These are phyloP conservation scores for Nicotiana sylvestris DNA, from an alignment of 257 asterid genomes.

Conservation along the genomic window DNA sequence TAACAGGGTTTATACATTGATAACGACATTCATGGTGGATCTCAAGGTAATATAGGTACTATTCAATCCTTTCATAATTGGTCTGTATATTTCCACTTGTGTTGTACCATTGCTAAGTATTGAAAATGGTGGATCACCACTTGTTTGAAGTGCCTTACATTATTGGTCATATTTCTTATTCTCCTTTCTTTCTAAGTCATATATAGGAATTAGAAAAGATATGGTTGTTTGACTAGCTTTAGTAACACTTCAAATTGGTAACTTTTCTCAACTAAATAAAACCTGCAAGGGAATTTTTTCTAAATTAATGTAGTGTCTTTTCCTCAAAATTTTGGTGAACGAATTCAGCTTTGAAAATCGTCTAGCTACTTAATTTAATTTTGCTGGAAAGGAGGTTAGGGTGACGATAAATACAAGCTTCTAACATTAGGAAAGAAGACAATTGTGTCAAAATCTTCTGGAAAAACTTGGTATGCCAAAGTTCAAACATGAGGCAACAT, in stretches of 20 bases:
- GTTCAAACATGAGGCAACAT: not conserved
- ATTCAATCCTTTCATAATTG: not conserved
- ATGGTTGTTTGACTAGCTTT: not conserved
- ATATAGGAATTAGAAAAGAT: not conserved
- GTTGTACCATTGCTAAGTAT: not conserved
- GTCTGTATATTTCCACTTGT: not conserved
- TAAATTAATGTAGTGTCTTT: no score
- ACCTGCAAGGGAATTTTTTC: no score
- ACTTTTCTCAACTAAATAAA: no score
- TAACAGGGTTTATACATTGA: not conserved
- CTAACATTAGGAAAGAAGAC: not conserved
- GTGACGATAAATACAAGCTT: not conserved
- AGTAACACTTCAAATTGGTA: no score
- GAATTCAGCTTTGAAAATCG: no score
- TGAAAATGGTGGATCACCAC: not conserved
- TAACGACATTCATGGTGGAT: slow-evolving; percentile 20
- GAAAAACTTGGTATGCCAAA: not conserved
- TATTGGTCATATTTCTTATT: not conserved
- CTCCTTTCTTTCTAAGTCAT: not conserved
- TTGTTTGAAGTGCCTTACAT: not conserved
- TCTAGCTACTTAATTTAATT: not conserved
- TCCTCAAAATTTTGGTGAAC: no score
- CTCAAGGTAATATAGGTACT: not conserved
- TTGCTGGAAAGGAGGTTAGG: no score
- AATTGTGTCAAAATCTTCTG: not conserved